Conservation (phyloP, 768 basidiomycete genomes). For the Macrolepiota dolichaula region DNA sequence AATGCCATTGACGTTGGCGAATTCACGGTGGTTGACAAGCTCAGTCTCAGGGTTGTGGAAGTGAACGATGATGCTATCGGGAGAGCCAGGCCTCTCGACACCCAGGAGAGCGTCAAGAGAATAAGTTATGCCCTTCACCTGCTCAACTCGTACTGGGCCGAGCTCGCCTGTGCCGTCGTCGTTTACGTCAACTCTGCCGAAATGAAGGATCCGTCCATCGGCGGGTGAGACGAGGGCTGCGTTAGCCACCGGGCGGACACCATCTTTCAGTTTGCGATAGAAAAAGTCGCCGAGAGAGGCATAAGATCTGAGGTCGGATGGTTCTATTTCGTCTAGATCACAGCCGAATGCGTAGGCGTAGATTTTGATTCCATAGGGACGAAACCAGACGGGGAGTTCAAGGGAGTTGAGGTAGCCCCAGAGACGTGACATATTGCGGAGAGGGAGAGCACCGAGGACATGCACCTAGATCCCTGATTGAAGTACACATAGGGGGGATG, state of each 20-base stretch:
- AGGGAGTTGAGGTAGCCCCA: constrained; percentile 97
- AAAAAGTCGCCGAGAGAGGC: constrained; percentile 93
- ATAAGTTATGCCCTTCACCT: constrained; percentile 97
- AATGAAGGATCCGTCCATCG: constrained; percentile 90
- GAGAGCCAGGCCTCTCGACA: constrained; percentile 50
- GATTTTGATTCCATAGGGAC: constrained; percentile 84
- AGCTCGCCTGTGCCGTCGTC: constrained; percentile 27
- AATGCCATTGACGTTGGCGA: constrained; percentile 96
- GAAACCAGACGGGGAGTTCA: constrained; percentile 91
- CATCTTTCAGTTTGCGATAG: constrained; percentile 82
- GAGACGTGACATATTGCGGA: constrained; percentile 91
- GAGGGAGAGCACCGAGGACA: constrained; percentile 90
- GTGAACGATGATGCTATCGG: constrained; percentile 35
- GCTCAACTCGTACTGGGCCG: constrained; percentile 58
- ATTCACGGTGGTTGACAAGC: constrained; percentile 80
- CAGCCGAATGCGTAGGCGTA: constrained; percentile 92
- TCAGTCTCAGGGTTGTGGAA: constrained; percentile 44
- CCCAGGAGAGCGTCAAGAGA: constrained; percentile 93
- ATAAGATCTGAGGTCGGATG: constrained; percentile 73
- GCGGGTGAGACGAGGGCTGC: constrained; percentile 88
- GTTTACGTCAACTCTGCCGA: constrained; percentile 73
- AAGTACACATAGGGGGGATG: not conserved
- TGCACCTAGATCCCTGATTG: constrained; percentile 54
- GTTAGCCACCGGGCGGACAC: constrained; percentile 75
- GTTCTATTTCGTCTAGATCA: constrained; percentile 89